Evolutionary conservation across 257 asterid genomes (phyloP), one percentile per base, ranked within the genome.

Genomic region (Solanum medicagineum): DNA sequence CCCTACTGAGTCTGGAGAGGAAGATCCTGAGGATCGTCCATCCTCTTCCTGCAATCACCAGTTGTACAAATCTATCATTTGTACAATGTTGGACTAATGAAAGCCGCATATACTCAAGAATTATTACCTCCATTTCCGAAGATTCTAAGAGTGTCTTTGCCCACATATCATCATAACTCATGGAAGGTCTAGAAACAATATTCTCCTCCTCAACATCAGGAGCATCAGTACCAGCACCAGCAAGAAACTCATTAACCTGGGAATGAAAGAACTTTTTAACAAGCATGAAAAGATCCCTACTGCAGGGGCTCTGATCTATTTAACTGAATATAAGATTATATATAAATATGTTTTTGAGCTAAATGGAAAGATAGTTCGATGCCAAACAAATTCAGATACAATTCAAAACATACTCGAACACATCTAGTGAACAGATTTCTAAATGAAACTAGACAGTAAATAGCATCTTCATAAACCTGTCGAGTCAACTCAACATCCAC

Each of bases 171-270:
- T 97, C 98, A 83, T 95, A 95, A 89, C 98, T 97, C 93, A 92
- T 93, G 73, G 99, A 97, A 86, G 95, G 97, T 86, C 99, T 93
- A 82, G 99, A 92, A 83, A 92, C 90, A 85, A 91, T 87, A 90
- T 97, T 94, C 90, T 97, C 98, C 83, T 95, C 99, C 89, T 97
- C 99, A 83, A 97, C 99, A 87, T 97, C 99, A 71, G 99, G 99
- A 81, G 99, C 99, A 92, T 97, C 98, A 65, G 99, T 94, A 82
- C 99, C 99, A 86, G 98, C 98, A 90, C 99, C 99, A 90, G 98
- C 96, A 84, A 97, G 93, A 89, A 95, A 97, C 90, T 97, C 98
- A 88, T 94, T 94, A 77, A 97, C 99, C 99, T 96, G 86, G 81
- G 81, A 69, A 53, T 26, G 83, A 79, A 53, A 79, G 49, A 79